phyloP scores from a whole-genome alignment of 73 alveolate genomes.

The Chromera velia region DNA sequence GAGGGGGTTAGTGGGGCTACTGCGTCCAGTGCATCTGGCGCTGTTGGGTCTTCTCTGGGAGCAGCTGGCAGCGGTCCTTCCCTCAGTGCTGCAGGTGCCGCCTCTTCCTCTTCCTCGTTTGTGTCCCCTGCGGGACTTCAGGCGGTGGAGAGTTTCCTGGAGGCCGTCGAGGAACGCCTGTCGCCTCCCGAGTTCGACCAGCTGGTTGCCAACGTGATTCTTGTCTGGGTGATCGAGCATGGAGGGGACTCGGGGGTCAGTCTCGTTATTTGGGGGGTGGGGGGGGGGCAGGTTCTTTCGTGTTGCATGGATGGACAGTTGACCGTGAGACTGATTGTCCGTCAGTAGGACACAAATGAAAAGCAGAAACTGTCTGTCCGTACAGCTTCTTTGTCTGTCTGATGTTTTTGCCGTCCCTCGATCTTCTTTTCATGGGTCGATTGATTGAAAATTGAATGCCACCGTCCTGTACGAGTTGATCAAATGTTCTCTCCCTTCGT shows the following conservation, averaged over 20 bases:
- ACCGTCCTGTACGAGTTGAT: too few relatives aligned
- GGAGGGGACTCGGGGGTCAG: background rate
- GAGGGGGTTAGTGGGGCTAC: too few relatives aligned
- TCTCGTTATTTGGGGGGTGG: background rate
- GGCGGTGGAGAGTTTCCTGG: background rate
- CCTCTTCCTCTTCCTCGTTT: too few relatives aligned
- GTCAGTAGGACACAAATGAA: background rate
- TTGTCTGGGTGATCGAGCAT: background rate
- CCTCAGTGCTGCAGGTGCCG: too few relatives aligned
- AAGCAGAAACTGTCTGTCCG: background rate
- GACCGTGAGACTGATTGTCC: too few relatives aligned
- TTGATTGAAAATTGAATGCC: too few relatives aligned
- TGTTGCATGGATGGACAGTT: too few relatives aligned
- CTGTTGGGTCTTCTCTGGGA: too few relatives aligned
- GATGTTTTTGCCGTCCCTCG: background rate
- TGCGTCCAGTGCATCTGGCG: too few relatives aligned
- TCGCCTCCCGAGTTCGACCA: background rate
- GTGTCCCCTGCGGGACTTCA: background rate
- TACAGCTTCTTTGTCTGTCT: background rate
- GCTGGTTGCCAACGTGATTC: background rate
- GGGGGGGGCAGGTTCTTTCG: background rate
- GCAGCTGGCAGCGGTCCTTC: too few relatives aligned
- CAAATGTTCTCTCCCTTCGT: too few relatives aligned
- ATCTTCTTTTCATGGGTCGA: too few relatives aligned
- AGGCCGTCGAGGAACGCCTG: background rate